Evolutionary conservation across 352 stramenopile species (phyloP), one percentile per base, ranked within the genome.

Genomic region (Phytophthora agathidicida): DNA sequence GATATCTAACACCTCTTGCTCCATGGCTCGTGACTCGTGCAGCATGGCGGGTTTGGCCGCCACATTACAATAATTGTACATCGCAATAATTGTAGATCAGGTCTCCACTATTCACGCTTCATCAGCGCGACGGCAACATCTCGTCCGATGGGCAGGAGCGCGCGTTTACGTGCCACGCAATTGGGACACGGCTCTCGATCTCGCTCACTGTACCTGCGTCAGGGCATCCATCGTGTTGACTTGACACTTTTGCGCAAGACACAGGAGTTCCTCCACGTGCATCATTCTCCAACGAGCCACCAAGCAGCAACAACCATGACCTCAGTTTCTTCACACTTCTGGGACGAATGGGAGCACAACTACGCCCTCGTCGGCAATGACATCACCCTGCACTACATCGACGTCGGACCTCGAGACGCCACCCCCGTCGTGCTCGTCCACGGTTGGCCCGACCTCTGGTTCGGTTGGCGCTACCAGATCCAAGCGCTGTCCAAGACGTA

Each of bases 381-480:
- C 27, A 66, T 85, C 35, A 71, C 50, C 3, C 47, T 90, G 9
- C 81, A 89, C 68, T 91, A 80, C 61, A 69, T 91, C 44, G 73
- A 88, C 36, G 78, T 79, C 5, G 78, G 78, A 3, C 78, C 74
- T 17, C 47, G 55, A 7, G 73, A 87, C 35, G 77, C 60, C 42
- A 64, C 76, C 28, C 71, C 78, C 7, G 46, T 91, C 23, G 67
- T 91, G 43, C 73, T 91, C 43, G 71, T 89, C 19, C 81, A 91
- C 60, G 81, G 81, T 5, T 91, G 76, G 72, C 81, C 81, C 17
- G 81, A 91, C 44, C 53, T 91, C 26, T 91, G 76, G 80, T 91
- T 86, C 47, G 80, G 76, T 8, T 88, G 80, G 78, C 75, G 74
- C 30, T 69, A 76, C 60, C 79, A 89, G 50, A 87, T 89, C 77